phyloP scores from a whole-genome alignment of 1,139 yeast species.

The Saccharomyces hybrid region DNA sequence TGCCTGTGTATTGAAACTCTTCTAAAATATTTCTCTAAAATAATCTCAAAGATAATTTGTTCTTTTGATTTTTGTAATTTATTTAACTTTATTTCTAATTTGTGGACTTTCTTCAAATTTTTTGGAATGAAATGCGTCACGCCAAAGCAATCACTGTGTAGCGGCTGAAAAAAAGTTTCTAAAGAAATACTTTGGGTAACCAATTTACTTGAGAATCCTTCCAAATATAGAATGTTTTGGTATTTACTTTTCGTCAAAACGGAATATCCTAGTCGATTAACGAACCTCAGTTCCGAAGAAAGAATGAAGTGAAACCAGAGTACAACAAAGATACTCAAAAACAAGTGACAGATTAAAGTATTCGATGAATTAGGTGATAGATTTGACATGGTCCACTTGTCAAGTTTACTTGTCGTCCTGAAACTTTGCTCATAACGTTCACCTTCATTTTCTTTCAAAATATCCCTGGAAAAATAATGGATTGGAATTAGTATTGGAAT shows the following conservation, averaged over 20 bases:
- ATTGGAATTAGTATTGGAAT: slow-evolving; percentile 51
- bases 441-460: slow-evolving; percentile 23
- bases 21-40: slow-evolving; percentile 15
- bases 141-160: slow-evolving; percentile 30
- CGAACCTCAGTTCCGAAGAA: slow-evolving; percentile 43
- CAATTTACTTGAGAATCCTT: slow-evolving; percentile 39
- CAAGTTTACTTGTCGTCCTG: slow-evolving; percentile 35
- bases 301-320: slow-evolving; percentile 48
- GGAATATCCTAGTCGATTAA: slow-evolving; percentile 30
- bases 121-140: slow-evolving; percentile 45
- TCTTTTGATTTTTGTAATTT: slow-evolving; percentile 40
- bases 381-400: slow-evolving; percentile 54
- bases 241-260: slow-evolving; percentile 31
- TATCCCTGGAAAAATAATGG: slow-evolving; percentile 41
- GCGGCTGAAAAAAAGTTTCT: slow-evolving; percentile 26
- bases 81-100: slow-evolving; percentile 32
- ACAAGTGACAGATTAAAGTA: slow-evolving; percentile 47
- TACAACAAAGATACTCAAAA: slow-evolving; percentile 45
- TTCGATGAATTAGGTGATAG: slow-evolving; percentile 42
- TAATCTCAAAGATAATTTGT: slow-evolving; percentile 26
- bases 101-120: slow-evolving; percentile 36
- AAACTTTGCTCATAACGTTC: slow-evolving; percentile 23
- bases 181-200: slow-evolving; percentile 34
- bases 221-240: slow-evolving; percentile 40
- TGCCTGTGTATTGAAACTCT: background rate